phyloP scores from a whole-genome alignment of 2,329 filamentous ascomycete species.

The Aspergillus ibericus region DNA sequence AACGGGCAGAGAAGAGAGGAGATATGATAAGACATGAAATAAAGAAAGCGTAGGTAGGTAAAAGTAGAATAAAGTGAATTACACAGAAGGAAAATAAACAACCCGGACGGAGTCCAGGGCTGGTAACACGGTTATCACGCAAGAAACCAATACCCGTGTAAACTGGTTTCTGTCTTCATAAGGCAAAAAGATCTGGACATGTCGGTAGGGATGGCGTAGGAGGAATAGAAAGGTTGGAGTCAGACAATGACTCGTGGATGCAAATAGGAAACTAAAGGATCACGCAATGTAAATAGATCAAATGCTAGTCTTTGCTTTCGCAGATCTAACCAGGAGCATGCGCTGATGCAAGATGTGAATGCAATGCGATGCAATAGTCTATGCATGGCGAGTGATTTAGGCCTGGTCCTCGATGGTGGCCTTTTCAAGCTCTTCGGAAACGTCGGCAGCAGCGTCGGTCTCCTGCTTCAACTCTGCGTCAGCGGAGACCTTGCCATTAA shows the following conservation, averaged over 20 bases:
- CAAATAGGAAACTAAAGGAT: slow-evolving; percentile 19
- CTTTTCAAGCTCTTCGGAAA: slow-evolving; percentile 60
- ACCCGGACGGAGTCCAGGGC: not conserved
- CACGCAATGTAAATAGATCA: slow-evolving; percentile 9
- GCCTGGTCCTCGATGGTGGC: slow-evolving; percentile 60
- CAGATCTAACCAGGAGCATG: slow-evolving; percentile 22
- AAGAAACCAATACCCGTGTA: slow-evolving; percentile 2
- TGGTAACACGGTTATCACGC: not conserved
- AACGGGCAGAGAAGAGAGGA: not conserved
- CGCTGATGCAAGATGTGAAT: slow-evolving; percentile 19
- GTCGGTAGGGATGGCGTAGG: not conserved
- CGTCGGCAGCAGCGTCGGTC: slow-evolving; percentile 61
- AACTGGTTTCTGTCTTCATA: slow-evolving; percentile 3
- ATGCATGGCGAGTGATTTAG: slow-evolving; percentile 20
- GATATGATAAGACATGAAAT: slow-evolving; percentile 2
- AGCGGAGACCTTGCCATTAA: slow-evolving; percentile 56
- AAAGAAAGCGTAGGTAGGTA: not conserved
- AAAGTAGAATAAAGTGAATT: slow-evolving; percentile 1
- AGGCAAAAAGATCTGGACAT: not conserved
- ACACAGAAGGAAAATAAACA: slow-evolving; percentile 2
- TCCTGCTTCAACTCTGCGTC: slow-evolving; percentile 57
- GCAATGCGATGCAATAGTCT: slow-evolving; percentile 16
- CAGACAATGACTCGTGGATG: not conserved
- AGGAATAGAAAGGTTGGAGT: not conserved
- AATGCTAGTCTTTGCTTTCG: slow-evolving; percentile 27